phyloP scores from a whole-genome alignment of 208 protist genomes.

The Novymonas esmeraldas region DNA sequence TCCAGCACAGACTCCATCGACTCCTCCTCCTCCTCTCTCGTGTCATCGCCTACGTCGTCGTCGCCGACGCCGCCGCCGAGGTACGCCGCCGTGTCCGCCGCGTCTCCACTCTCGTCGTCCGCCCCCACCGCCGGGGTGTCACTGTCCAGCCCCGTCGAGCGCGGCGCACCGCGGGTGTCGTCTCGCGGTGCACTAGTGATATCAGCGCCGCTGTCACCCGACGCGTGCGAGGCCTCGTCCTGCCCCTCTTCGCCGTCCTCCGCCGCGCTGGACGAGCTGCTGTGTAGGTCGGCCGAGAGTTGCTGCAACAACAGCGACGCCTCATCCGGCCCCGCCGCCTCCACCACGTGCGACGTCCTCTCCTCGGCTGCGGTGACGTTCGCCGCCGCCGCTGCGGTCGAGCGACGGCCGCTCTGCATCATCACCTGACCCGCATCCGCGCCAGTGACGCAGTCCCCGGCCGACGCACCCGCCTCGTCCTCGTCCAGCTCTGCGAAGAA shows the following conservation, averaged over 20 bases:
- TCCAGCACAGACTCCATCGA: constrained; percentile 27
- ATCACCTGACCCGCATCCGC: background rate
- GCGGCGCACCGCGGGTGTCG: background rate
- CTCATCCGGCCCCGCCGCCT: too few species aligned
- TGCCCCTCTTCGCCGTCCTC: background rate
- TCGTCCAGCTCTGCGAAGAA: constrained; percentile 6
- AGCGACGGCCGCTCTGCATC: background rate
- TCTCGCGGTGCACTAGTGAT: background rate
- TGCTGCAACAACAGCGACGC: background rate
- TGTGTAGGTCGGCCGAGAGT: background rate
- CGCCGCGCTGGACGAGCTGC: too few species aligned
- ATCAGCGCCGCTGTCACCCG: background rate
- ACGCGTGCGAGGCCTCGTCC: background rate
- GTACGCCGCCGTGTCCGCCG: background rate
- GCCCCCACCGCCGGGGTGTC: background rate
- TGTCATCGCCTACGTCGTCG: too few species aligned
- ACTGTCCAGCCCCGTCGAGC: background rate
- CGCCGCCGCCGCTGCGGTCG: background rate
- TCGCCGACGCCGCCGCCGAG: background rate
- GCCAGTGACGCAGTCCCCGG: background rate
- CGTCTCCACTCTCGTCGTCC: background rate
- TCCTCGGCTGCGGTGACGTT: too few species aligned
- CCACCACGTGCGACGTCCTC: too few species aligned
- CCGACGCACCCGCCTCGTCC: background rate
- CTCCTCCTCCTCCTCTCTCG: constrained; percentile 14